Evolutionary conservation across 345 rosid genomes (phyloP).

Genomic region (Hibiscus mutabilis): DNA sequence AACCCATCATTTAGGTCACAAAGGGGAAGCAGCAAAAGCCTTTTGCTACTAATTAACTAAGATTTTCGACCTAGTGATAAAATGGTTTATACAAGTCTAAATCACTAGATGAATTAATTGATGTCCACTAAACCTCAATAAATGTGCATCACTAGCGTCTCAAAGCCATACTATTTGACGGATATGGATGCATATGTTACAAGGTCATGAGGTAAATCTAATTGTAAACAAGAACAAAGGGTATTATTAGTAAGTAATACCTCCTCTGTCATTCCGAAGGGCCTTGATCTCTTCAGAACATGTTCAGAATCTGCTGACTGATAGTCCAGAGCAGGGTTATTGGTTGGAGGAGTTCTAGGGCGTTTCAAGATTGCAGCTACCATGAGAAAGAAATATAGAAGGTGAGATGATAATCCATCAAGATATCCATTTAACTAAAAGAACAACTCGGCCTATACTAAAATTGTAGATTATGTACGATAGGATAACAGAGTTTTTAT

Average conservation of each 20-base stretch:
- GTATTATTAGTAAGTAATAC: slow-evolving; percentile 23
- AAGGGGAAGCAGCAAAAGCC: background rate
- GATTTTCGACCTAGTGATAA: background rate
- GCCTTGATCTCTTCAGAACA: slow-evolving; percentile 62
- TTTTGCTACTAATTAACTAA: background rate
- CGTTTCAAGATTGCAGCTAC: slow-evolving; percentile 56
- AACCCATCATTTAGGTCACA: background rate
- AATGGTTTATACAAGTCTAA: background rate
- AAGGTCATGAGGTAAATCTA: background rate
- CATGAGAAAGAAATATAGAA: slow-evolving; percentile 7
- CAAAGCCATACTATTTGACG: background rate
- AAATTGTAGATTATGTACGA: no score
- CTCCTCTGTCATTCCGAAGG: slow-evolving; percentile 70
- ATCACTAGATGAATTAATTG: background rate
- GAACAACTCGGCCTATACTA: background rate
- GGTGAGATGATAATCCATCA: background rate
- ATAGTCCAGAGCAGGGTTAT: slow-evolving; percentile 55
- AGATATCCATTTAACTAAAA: background rate
- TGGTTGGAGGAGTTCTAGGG: slow-evolving; percentile 60
- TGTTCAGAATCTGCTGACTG: slow-evolving; percentile 79
- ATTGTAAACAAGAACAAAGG: background rate
- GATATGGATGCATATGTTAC: background rate
- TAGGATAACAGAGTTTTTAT: no score
- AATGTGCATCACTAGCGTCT: background rate
- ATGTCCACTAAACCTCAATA: background rate